Conservation (phyloP, 108 stramenopile species). For the Cylindrotheca fusiformis region DNA sequence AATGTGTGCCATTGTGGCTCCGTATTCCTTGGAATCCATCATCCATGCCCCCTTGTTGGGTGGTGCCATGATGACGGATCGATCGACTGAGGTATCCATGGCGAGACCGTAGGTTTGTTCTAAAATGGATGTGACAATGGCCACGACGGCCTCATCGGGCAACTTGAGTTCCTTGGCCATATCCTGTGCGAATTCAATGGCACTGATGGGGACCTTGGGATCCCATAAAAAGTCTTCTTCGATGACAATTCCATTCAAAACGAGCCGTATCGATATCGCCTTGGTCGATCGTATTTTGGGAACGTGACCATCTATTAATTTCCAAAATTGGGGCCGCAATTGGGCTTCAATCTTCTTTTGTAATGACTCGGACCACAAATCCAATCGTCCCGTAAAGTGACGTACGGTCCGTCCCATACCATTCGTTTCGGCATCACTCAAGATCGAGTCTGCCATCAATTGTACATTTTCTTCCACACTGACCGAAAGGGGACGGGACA, state of each 20-base stretch:
- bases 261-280: conserved; percentile 42
- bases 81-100: conserved; percentile 21
- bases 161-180: conserved; percentile 67
- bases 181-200: conserved; percentile 48
- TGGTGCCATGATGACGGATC: conserved; percentile 7
- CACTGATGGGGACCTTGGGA: conserved; percentile 35
- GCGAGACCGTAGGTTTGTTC: conserved; percentile 50
- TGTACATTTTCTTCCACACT: conserved; percentile 52
- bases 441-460: conserved; percentile 51
- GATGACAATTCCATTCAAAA: conserved; percentile 30
- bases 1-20: conserved; percentile 11
- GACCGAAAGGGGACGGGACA: conserved; percentile 29
- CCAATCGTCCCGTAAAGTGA: conserved; percentile 66
- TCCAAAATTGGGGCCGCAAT: conserved; percentile 50
- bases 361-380: conserved; percentile 46
- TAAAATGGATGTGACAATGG: conserved; percentile 51
- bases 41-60: conserved; percentile 18
- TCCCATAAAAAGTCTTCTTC: conserved; percentile 68
- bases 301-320: conserved; percentile 9
- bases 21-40: conserved; percentile 23
- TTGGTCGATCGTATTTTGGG: not conserved
- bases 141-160: conserved; percentile 56
- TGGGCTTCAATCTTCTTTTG: conserved; percentile 51
- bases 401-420: conserved; percentile 66
- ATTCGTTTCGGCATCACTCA: conserved; percentile 69